Evolutionary conservation across 352 stramenopile genomes (phyloP), one percentile per base, ranked within the genome.

Genomic region (Pythium guiyangense): DNA sequence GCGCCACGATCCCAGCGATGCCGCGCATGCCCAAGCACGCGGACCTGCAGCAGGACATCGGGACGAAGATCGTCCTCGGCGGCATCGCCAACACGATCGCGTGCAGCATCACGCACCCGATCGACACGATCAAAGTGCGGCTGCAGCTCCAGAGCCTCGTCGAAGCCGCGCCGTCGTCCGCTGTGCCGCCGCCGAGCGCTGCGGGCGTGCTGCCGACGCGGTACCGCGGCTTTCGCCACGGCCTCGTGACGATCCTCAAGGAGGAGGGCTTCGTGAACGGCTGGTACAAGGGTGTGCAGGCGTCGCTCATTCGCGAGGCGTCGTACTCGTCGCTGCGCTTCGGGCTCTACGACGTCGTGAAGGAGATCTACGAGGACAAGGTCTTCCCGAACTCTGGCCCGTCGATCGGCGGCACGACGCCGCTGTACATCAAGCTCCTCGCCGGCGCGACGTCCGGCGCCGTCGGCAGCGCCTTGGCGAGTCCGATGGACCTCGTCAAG

Each of bases 251-350:
- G 39, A 88, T 93, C 46, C 48, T 79, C 9, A 35, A 59, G 10
- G 73, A 88, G 29, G 84, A 93, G 60, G 84, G 84, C 31, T 58
- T 79, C 29, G 48, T 55, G 20, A 49, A 56, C 27, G 81, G 79
- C 9, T 67, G 85, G 29, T 71, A 70, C 52, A 84, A 86, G 50
- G 84, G 84, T 26, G 69, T 84, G 51, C 65, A 79, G 51, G 78
- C 84, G 35, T 85, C 80, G 34, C 57, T 90, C 27, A 59, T 86
- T 15, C 71, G 84, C 37, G 80, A 91, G 49, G 80, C 73, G n/a
- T 78, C 78, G 40, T 94, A 94, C 71, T 86, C 75, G 48, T 80
- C 73, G 43, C 70, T 94, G 50, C 77, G 84, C 59, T 88, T 94
- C 52, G 84, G 84, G 5, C 63, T 89, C 29, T 94, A 92, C 60